Percentiles rank a stretch among this genome's conserved stretches.
Conservation (phyloP, 768 basidiomycete species). For the Mycena belliarum region DNA sequence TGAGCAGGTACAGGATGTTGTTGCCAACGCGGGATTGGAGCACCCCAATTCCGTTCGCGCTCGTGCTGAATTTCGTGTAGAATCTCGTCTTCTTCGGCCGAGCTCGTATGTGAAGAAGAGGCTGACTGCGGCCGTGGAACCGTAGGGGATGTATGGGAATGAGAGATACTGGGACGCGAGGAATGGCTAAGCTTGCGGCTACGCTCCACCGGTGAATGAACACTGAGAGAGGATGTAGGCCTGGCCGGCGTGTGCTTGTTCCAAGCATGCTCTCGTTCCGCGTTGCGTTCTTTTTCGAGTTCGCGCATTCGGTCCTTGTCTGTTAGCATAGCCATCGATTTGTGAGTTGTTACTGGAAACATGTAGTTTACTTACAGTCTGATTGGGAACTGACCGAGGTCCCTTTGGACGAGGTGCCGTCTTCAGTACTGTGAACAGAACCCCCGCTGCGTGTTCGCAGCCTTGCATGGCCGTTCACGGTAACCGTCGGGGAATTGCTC, state of each 20-base stretch:
- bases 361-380: conserved; percentile 44
- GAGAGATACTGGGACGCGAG: conserved; percentile 40
- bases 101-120: conserved; percentile 40
- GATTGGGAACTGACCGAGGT: conserved; percentile 51
- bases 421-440: conserved; percentile 38
- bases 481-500: conserved; percentile 27
- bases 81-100: conserved; percentile 35
- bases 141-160: conserved; percentile 35
- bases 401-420: conserved; percentile 43
- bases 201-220: conserved; percentile 37
- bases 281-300: conserved; percentile 42
- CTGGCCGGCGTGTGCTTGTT: conserved; percentile 46
- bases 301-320: conserved; percentile 48
- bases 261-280: conserved; percentile 57
- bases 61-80: conserved; percentile 43
- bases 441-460: conserved; percentile 35
- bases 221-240: conserved; percentile 32
- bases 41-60: conserved; percentile 72
- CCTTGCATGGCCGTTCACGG: conserved; percentile 25
- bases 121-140: conserved; percentile 36
- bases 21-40: conserved; percentile 61
- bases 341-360: conserved; percentile 5
- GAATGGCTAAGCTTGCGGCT: conserved; percentile 35
- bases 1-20: conserved; percentile 18
- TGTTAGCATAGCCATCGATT: conserved; percentile 21